Percentiles rank a stretch among this genome's conserved stretches.
phyloP scores from a whole-genome alignment of 768 basidiomycete genomes.

The Agrocybe praecox region DNA sequence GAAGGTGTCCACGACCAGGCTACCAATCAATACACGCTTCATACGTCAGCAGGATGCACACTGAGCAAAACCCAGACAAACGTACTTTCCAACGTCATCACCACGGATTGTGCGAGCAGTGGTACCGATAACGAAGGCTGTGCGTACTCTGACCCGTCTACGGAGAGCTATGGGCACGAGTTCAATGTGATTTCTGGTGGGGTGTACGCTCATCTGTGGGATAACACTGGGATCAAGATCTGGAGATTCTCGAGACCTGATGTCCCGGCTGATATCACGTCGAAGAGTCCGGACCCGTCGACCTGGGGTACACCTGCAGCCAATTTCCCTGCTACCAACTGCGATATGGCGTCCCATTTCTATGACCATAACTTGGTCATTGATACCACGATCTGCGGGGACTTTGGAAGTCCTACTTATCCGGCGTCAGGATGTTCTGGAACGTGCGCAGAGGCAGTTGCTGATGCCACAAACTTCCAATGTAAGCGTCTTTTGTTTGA shows the following conservation, averaged over 20 bases:
- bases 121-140: slow-evolving; percentile 48
- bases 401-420: slow-evolving; percentile 43
- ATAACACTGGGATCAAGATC: slow-evolving; percentile 49
- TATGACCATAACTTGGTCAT: slow-evolving; percentile 51
- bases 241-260: slow-evolving; percentile 57
- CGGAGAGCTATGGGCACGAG: slow-evolving; percentile 39
- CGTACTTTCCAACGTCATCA: slow-evolving; percentile 27
- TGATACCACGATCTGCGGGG: slow-evolving; percentile 51
- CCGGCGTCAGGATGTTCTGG: slow-evolving; percentile 39
- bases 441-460: slow-evolving; percentile 29
- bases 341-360: slow-evolving; percentile 53
- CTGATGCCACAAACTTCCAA: slow-evolving; percentile 24
- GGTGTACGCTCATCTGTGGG: slow-evolving; percentile 60
- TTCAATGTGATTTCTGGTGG: slow-evolving; percentile 53
- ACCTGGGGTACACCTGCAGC: slow-evolving; percentile 57
- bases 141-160: slow-evolving; percentile 43
- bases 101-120: slow-evolving; percentile 43
- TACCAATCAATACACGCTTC: slow-evolving; percentile 67
- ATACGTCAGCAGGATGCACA: slow-evolving; percentile 49
- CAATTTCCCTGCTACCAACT: slow-evolving; percentile 48
- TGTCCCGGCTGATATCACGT: slow-evolving; percentile 54
- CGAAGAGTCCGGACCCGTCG: slow-evolving; percentile 44
- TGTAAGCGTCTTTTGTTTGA: slow-evolving; percentile 14
- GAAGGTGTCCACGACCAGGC: slow-evolving; percentile 69
- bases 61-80: slow-evolving; percentile 23